These are phyloP conservation scores for Fomitopsis palustris DNA, from an alignment of 1,284 basidiomycete species.

Conservation along the genomic window DNA sequence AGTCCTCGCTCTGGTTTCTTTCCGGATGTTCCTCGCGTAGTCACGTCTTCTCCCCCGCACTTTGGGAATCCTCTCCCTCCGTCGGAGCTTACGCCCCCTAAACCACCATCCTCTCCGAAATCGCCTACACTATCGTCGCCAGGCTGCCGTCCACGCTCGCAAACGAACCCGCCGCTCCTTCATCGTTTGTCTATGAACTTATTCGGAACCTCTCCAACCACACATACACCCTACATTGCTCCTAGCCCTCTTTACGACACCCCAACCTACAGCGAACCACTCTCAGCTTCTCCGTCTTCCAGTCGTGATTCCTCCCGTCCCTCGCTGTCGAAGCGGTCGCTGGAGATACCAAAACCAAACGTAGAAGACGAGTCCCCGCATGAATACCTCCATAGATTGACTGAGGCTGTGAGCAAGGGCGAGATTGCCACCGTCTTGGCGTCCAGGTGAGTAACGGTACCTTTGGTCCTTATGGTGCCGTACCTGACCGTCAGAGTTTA, in stretches of 20 bases:
- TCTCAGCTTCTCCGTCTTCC: slow-evolving; percentile 29
- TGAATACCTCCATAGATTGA: slow-evolving; percentile 63
- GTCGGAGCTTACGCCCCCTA: not conserved
- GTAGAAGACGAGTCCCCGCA: slow-evolving; percentile 65
- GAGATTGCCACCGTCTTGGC: slow-evolving; percentile 80
- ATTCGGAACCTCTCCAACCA: slow-evolving; percentile 45
- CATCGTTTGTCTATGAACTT: slow-evolving; percentile 70
- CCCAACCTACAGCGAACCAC: slow-evolving; percentile 3
- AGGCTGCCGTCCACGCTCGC: slow-evolving; percentile 45
- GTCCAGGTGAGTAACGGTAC: slow-evolving; percentile 54
- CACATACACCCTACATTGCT: slow-evolving; percentile 24
- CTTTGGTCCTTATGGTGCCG: not conserved
- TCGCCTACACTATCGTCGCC: slow-evolving; percentile 14
- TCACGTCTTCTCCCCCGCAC: slow-evolving; percentile 14
- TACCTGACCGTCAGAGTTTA: slow-evolving; percentile 30
- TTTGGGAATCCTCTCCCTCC: slow-evolving; percentile 5
- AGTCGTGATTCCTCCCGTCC: slow-evolving; percentile 41
- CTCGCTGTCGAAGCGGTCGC: slow-evolving; percentile 41
- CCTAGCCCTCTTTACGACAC: slow-evolving; percentile 18
- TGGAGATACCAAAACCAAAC: slow-evolving; percentile 49
- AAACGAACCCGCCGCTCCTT: slow-evolving; percentile 68
- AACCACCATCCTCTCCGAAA: slow-evolving; percentile 16
- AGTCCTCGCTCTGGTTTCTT: slow-evolving; percentile 13
- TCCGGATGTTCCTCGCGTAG: slow-evolving; percentile 8
- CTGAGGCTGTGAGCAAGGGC: slow-evolving; percentile 62